Evolutionary conservation across 2,329 filamentous ascomycete genomes (phyloP).

Genomic region (Penicillium sp.): DNA sequence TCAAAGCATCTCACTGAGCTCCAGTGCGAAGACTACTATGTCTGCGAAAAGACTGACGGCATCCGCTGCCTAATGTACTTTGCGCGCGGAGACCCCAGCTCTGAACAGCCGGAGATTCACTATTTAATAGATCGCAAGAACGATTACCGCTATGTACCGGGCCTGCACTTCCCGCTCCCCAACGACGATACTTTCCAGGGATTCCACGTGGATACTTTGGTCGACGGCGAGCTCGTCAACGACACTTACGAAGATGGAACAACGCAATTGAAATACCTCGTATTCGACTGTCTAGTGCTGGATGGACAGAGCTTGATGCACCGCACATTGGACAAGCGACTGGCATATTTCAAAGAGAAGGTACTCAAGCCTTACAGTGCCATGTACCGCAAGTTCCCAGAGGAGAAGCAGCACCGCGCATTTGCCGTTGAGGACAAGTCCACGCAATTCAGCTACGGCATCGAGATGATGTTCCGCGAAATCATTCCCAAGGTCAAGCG

Average conservation of each 20-base stretch:
- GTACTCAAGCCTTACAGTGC: constrained; percentile 78
- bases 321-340: constrained; percentile 80
- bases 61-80: constrained; percentile 95
- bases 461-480: constrained; percentile 88
- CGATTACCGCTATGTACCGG: constrained; percentile 85
- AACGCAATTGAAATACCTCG: constrained; percentile 76
- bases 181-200: constrained; percentile 59
- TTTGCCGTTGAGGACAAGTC: constrained; percentile 86
- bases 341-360: constrained; percentile 80
- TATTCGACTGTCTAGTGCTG: constrained; percentile 89
- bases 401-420: constrained; percentile 69
- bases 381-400: constrained; percentile 71
- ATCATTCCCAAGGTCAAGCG: constrained; percentile 75
- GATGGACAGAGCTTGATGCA: constrained; percentile 76
- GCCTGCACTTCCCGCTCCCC: constrained; percentile 78
- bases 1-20: constrained; percentile 81
- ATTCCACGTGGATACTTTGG: constrained; percentile 78
- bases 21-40: constrained; percentile 83
- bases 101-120: constrained; percentile 69
- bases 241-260: constrained; percentile 71
- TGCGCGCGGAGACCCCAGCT: constrained; percentile 56
- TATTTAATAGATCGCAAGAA: constrained; percentile 98
- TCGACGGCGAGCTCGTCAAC: constrained; percentile 92
- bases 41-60: constrained; percentile 98
- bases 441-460: constrained; percentile 85